Evolutionary conservation across 2,329 filamentous ascomycete genomes (phyloP).

Genomic region (Neofusicoccum laricinum): DNA sequence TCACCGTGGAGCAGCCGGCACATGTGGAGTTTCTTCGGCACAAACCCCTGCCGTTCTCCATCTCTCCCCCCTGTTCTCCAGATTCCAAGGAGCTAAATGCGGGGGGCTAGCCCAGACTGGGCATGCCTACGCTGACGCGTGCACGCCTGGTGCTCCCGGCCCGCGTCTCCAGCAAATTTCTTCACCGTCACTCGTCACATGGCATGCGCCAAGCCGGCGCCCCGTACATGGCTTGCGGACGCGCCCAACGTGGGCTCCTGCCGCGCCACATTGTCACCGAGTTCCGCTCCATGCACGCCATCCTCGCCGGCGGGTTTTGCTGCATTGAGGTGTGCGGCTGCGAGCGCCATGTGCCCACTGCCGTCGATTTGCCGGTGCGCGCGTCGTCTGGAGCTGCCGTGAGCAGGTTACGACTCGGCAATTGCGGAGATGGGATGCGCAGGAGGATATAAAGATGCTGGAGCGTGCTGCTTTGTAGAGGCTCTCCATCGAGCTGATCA

Average conservation of each 20-base stretch:
- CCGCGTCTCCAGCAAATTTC: neutral
- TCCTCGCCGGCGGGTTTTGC: neutral
- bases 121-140: neutral
- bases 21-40: neutral
- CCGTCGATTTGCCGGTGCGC: neutral
- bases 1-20: neutral
- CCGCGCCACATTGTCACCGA: neutral
- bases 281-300: conserved; percentile 3
- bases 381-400: neutral
- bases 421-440: neutral
- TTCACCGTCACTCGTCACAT: conserved; percentile 13
- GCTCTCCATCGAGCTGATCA: neutral
- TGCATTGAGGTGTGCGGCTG: neutral
- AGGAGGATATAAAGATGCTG: neutral
- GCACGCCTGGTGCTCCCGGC: neutral
- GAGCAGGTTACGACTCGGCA: neutral
- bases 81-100: conserved; percentile 4
- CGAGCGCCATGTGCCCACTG: neutral
- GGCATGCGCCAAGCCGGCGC: neutral
- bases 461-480: neutral
- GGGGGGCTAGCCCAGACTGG: neutral
- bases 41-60: neutral
- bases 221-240: neutral
- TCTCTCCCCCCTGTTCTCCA: neutral
- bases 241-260: neutral